Evolutionary conservation across 2,329 filamentous ascomycete species (phyloP), one percentile per base, ranked within the genome.

Genomic region (Pezizomycotina sp.): DNA sequence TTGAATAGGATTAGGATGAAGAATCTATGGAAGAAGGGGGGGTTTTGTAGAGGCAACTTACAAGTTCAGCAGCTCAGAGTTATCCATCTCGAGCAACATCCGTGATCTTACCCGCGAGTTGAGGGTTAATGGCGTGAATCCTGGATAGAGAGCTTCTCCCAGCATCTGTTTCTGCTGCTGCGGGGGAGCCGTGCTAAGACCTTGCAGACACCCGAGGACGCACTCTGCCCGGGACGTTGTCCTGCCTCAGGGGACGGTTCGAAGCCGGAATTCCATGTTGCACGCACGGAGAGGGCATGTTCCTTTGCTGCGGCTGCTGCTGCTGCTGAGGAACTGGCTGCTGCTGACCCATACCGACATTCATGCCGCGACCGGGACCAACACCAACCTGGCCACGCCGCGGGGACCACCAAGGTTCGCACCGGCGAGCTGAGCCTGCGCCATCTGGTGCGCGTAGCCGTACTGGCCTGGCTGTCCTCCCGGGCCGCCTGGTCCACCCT

Each of bases 81-180:
- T 95, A 55, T 95, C 89, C 89, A 98, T 98, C 71, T 98, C 89
- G 53, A 98, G 64, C 54, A 98, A 77, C 89, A 98, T 98, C 89
- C 45, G 89, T 98, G 60, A 98, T 95, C 76, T 98, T 98, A 58
- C 89, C 89, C 46, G 89, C 89, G 55, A 98, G 69, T 54, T 93
- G 84, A 43, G 83, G 79, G 66, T 98, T 89, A 62, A 92, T 76
- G 50, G 72, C 74, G 60, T 84, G 75, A 55, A 98, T 95, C 77
- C 95, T 98, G 89, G 89, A 71, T 95, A 98, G 53, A 98, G 78
- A 52, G 82, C 76, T 65, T 98, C 89, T 59, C 89, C 89, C 36
- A 98, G 74, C 61, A 95, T 81, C 69, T 98, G 89, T 74, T 98
- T 98, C 69, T 95, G 89, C 64, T 92, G 81, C 31, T 69, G 67